A percentile compares a stretch with the other conserved stretches of the same genome.
Conservation (phyloP, 805 yeast species). For the Candida pseudoglaebosa region DNA sequence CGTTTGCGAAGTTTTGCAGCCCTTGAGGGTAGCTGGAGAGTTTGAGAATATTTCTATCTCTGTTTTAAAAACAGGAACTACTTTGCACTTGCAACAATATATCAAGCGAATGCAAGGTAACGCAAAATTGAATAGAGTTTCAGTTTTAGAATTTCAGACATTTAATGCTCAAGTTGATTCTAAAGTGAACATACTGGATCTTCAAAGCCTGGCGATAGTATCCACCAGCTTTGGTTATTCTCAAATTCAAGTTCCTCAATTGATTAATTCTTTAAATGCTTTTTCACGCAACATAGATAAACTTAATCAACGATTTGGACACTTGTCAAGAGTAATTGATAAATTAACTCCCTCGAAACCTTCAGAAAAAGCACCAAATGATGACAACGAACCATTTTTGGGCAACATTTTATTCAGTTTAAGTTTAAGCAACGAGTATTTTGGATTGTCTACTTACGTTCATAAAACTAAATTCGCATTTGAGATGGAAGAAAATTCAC, state of each 20-base stretch:
- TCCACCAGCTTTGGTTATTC: slow-evolving; percentile 8
- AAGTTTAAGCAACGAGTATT: slow-evolving; percentile 27
- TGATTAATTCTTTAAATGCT: slow-evolving; percentile 5
- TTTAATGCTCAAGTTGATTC: slow-evolving; percentile 7
- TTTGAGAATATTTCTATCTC: slow-evolving; percentile 3
- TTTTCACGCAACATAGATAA: neutral
- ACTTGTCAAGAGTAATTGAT: neutral
- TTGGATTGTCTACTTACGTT: slow-evolving; percentile 31
- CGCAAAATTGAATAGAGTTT: slow-evolving; percentile 6
- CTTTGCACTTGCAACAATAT: neutral
- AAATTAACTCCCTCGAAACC: neutral
- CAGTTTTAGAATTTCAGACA: slow-evolving; percentile 9
- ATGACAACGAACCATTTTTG: no score
- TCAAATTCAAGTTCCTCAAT: slow-evolving; percentile 8
- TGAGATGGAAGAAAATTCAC: slow-evolving; percentile 29
- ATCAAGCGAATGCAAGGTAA: slow-evolving; percentile 5
- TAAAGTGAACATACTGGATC: slow-evolving; percentile 1
- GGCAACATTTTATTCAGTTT: slow-evolving; percentile 18
- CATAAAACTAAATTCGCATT: slow-evolving; percentile 30
- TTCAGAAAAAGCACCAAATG: neutral
- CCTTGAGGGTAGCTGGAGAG: slow-evolving; percentile 8
- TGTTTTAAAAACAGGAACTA: slow-evolving; percentile 2
- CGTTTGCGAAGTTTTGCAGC: slow-evolving; percentile 7
- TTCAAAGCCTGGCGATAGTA: slow-evolving; percentile 4
- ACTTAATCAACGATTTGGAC: neutral